Conservation (phyloP, 1,284 basidiomycete species). For the Pholiota adiposa region DNA sequence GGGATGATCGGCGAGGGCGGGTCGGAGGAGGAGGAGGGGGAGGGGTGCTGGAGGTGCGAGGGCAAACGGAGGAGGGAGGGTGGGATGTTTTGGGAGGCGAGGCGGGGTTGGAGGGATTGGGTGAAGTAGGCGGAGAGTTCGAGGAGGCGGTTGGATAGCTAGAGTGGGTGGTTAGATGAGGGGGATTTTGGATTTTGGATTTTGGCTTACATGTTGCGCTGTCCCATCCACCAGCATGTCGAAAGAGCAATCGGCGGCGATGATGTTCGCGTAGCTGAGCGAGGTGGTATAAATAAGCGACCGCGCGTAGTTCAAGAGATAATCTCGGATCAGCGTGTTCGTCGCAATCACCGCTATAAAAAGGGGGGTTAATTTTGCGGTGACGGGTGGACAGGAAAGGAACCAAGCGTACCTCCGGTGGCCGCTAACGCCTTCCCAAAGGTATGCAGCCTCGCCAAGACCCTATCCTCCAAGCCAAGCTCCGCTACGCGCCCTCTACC, state of each 20-base stretch:
- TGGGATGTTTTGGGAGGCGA: constrained; percentile 41
- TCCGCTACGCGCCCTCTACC: constrained; percentile 73
- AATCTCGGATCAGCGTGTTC: constrained; percentile 74
- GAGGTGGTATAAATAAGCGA: constrained; percentile 91
- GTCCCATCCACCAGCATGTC: constrained; percentile 75
- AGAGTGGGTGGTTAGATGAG: constrained; percentile 1
- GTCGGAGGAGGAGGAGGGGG: not conserved
- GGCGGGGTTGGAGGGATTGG: constrained; percentile 33
- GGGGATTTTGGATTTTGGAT: not conserved
- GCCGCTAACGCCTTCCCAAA: constrained; percentile 61
- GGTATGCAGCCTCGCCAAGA: constrained; percentile 70
- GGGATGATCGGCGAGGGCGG: constrained; percentile 80
- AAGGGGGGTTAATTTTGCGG: not conserved
- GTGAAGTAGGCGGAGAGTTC: constrained; percentile 34
- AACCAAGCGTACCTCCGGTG: constrained; percentile 76
- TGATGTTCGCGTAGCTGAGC: constrained; percentile 73
- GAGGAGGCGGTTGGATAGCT: constrained; percentile 40
- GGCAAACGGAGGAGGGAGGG: constrained; percentile 47
- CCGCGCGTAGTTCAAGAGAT: constrained; percentile 92
- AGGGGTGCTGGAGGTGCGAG: constrained; percentile 21
- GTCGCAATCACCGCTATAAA: constrained; percentile 78
- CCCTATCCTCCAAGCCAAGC: constrained; percentile 63
- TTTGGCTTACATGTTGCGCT: constrained; percentile 47
- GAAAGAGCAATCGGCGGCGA: constrained; percentile 79
- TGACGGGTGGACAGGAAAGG: not conserved